phyloP scores from a whole-genome alignment of 2,329 filamentous ascomycete genomes.

The Fusarium dimerum region DNA sequence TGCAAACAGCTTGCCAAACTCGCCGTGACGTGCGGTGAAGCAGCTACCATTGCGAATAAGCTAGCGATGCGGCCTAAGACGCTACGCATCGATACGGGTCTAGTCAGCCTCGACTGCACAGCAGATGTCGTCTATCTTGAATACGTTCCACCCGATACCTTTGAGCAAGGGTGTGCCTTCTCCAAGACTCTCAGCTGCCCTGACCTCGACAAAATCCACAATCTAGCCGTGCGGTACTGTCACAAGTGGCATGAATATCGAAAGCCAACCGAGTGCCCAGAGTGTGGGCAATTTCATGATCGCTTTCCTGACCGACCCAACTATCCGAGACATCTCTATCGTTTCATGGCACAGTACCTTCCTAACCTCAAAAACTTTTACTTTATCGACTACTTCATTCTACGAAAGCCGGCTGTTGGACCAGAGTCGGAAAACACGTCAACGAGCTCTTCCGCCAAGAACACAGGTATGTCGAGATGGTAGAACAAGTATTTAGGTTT shows the following conservation, averaged over 20 bases:
- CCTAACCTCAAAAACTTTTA: conserved; percentile 46
- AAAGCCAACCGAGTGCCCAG: conserved; percentile 28
- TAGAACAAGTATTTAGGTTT: background rate
- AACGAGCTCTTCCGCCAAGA: background rate
- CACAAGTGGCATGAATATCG: conserved; percentile 41
- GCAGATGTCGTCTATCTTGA: conserved; percentile 37
- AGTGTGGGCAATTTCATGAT: conserved; percentile 37
- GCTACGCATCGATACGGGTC: conserved; percentile 28
- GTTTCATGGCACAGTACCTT: conserved; percentile 44
- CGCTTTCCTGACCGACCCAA: conserved; percentile 23
- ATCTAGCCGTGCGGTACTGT: conserved; percentile 44
- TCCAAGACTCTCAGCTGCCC: conserved; percentile 28
- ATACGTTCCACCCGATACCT: conserved; percentile 34
- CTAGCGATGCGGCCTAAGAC: conserved; percentile 21
- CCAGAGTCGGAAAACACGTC: background rate
- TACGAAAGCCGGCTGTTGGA: conserved; percentile 27
- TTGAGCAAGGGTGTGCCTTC: conserved; percentile 30
- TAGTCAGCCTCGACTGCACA: conserved; percentile 32
- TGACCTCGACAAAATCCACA: conserved; percentile 36
- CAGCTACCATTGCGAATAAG: conserved; percentile 20
- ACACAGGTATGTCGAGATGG: conserved; percentile 7
- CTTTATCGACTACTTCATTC: conserved; percentile 45
- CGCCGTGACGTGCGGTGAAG: conserved; percentile 30
- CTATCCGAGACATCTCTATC: conserved; percentile 44
- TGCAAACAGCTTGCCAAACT: conserved; percentile 31